Base-by-base conservation (phyloP, 1,284 basidiomycete genomes). In the Ceratobasidium sp. region DNA sequence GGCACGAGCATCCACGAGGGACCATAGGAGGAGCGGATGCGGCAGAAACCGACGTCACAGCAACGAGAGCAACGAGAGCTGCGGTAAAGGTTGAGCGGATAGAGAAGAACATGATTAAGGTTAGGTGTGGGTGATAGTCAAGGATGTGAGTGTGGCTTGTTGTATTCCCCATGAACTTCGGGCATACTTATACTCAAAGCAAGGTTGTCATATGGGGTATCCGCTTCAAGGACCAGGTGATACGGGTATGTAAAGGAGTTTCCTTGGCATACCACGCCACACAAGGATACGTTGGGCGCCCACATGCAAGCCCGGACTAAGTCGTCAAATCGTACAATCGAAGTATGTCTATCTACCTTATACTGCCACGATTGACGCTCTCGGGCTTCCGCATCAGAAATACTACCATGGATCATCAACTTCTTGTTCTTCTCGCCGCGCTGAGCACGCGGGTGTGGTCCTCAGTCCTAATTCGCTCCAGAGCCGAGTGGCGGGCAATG, bases 51-150 rank as follows among this genome's bases (percentile, higher is more conserved):
- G 26, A 7, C 14, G 46, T 46, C 21, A 44, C 26, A 7, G 66
- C 63, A 32, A 16, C 47, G 71, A 64, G 7, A 35, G 26, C 1
- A 75, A 59, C 16, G 75, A 78, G 41, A 50, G 74, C 61, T 47
- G 77, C 35, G 70, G 74, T 55, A 59, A 78, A 77, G 8, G 77
- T 77, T 35, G 77, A 76, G 49, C 77, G 52, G 57, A 76, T 74
- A 52, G 75, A 73, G 30, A 77, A 76, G n/a, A 75, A 69, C 13
- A 62, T 66, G 1, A 61, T 44, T 1, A 75, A 76, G 50, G 73
- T 74, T 1, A 44, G 21, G 21, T 43, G 28, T 23, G 72, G 49
- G 21, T 49, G 63, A 14, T 50, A 30, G n/a, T 30, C 16, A 55
- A 32, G 28, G 28, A 14, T n/a, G 11, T n/a, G 9, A 16, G 14